These are phyloP conservation scores for Metschnikowia sp. DNA, from an alignment of 805 yeast species.

Conservation along the genomic window DNA sequence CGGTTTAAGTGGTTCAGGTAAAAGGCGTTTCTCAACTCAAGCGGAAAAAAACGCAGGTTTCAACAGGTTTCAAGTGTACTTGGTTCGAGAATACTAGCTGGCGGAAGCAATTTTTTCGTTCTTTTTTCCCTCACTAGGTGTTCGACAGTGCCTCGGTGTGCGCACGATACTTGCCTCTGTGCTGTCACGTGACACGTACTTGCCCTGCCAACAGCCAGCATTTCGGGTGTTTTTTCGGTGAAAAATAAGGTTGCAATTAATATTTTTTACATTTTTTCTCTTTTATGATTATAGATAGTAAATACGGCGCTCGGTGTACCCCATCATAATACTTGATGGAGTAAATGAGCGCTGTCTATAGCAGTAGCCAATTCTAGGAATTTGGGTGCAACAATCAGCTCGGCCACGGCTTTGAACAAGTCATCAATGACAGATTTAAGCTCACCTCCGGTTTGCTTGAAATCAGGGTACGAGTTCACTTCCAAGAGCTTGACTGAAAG, in stretches of 20 bases:
- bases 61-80: not conserved
- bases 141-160: slow-evolving; percentile 12
- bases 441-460: slow-evolving; percentile 87
- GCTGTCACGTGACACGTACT: slow-evolving; percentile 5
- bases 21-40: slow-evolving; percentile 1
- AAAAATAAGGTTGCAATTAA: too few relatives aligned
- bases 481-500: slow-evolving; percentile 64
- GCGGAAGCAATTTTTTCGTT: slow-evolving; percentile 4
- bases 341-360: not conserved
- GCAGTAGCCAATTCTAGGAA: not conserved
- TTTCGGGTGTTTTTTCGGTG: too few relatives aligned
- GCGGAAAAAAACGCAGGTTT: slow-evolving; percentile 1
- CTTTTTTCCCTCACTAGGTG: slow-evolving; percentile 11
- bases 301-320: too few relatives aligned
- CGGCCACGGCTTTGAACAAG: slow-evolving; percentile 57
- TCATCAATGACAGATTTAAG: slow-evolving; percentile 63
- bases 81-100: not conserved
- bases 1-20: not conserved
- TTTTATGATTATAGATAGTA: too few relatives aligned
- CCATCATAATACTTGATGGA: slow-evolving; percentile 6
- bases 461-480: slow-evolving; percentile 93
- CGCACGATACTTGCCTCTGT: slow-evolving; percentile 9
- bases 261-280: too few relatives aligned
- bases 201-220: too few relatives aligned
- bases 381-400: slow-evolving; percentile 2